phyloP scores from a whole-genome alignment of 2,329 filamentous ascomycete species.

The Calonectria pseudoturangicola region DNA sequence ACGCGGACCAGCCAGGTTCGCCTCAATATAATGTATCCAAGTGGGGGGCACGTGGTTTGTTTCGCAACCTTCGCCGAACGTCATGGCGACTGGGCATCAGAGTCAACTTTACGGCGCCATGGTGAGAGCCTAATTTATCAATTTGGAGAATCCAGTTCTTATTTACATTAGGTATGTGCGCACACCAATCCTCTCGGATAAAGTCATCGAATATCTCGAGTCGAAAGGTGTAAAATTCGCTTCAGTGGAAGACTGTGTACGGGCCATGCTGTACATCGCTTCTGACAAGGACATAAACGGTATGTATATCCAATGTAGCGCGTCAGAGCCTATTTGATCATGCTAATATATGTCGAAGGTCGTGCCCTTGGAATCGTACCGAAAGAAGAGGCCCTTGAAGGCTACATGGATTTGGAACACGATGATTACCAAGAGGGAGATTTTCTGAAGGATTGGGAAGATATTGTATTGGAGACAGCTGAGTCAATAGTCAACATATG shows the following conservation, averaged over 20 bases:
- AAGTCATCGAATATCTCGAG: constrained; percentile 35
- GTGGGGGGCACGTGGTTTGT: constrained; percentile 36
- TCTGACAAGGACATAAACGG: constrained; percentile 20
- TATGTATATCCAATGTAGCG: not conserved
- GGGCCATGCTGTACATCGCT: constrained; percentile 29
- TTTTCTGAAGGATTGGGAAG: constrained; percentile 34
- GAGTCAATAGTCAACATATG: constrained; percentile 30
- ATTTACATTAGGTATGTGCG: constrained; percentile 33
- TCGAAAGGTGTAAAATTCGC: constrained; percentile 37
- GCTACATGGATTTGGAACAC: constrained; percentile 35
- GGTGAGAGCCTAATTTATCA: not conserved
- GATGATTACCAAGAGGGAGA: constrained; percentile 38
- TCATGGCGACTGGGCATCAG: constrained; percentile 35
- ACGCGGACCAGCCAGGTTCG: constrained; percentile 39
- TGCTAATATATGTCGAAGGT: not conserved
- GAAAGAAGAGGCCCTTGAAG: constrained; percentile 25
- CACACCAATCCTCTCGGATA: constrained; percentile 34
- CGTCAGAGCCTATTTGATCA: not conserved
- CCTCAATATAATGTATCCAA: constrained; percentile 40
- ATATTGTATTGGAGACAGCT: constrained; percentile 35
- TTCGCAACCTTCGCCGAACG: constrained; percentile 36
- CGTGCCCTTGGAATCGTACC: constrained; percentile 38
- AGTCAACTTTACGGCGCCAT: constrained; percentile 35
- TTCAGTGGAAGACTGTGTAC: constrained; percentile 30
- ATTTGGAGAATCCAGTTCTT: not conserved